A percentile compares a stretch with the other conserved stretches of the same genome.
phyloP scores from a whole-genome alignment of 257 asterid species.

The Solanum dulcamara region DNA sequence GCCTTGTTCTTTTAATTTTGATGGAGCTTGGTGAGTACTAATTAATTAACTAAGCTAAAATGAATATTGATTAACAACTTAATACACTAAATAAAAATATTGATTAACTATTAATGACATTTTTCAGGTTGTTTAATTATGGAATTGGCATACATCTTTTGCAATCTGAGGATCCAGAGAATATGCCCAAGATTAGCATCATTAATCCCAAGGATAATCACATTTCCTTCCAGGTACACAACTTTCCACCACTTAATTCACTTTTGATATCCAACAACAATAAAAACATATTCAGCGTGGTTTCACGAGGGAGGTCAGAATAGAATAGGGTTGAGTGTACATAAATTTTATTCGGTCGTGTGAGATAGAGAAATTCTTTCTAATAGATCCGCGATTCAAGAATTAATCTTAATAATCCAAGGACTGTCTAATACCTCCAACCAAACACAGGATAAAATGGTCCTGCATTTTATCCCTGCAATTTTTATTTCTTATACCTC shows the following conservation, averaged over 20 bases:
- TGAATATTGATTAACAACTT: too few relatives aligned
- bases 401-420: too few relatives aligned
- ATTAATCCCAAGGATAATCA: constrained; percentile 23
- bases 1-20: constrained; percentile 19
- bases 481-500: too few relatives aligned
- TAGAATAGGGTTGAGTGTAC: fast-evolving
- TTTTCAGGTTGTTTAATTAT: constrained; percentile 15
- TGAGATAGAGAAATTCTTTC: too few relatives aligned
- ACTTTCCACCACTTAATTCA: neutral
- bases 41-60: neutral
- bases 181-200: neutral
- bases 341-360: too few relatives aligned
- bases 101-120: neutral
- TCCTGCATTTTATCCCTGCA: too few relatives aligned
- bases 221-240: constrained; percentile 14
- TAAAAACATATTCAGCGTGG: fast-evolving
- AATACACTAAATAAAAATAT: neutral
- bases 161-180: constrained; percentile 9
- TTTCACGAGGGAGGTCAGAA: too few relatives aligned
- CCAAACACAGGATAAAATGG: too few relatives aligned
- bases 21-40: constrained; percentile 18
- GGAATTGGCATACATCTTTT: constrained; percentile 23
- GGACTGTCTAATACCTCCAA: too few relatives aligned
- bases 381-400: too few relatives aligned
- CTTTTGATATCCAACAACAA: neutral